Percentiles rank a stretch among this genome's conserved stretches.
Conservation (phyloP, 305 asterid species). For the Nicotiana rustica region DNA sequence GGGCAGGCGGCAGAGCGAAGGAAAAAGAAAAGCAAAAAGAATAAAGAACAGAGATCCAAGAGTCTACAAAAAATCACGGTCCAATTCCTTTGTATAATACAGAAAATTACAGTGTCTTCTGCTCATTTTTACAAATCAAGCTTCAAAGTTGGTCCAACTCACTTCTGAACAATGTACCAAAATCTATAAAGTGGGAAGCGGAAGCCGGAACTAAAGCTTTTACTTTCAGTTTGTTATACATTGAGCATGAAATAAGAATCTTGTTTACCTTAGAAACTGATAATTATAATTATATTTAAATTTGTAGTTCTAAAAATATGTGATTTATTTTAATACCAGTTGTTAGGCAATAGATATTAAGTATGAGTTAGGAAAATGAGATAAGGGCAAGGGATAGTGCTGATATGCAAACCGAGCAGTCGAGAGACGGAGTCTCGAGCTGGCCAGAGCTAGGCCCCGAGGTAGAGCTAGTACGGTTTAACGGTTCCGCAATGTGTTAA, state of each 20-base stretch:
- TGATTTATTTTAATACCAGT: too few species aligned
- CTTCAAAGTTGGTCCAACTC: neutral
- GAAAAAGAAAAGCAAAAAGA: neutral
- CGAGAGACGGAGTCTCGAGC: too few species aligned
- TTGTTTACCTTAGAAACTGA: too few species aligned
- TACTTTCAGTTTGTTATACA: neutral
- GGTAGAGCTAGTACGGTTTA: too few species aligned
- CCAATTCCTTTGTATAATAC: neutral
- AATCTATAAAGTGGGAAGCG: neutral
- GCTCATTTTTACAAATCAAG: neutral
- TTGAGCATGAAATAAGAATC: neutral
- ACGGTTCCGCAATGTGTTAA: too few species aligned
- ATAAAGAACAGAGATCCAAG: neutral
- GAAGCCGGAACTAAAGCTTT: neutral
- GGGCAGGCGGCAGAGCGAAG: neutral
- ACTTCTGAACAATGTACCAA: neutral
- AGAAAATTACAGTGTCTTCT: neutral
- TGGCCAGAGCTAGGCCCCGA: too few species aligned
- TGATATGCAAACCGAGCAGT: too few species aligned
- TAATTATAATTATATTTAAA: too few species aligned
- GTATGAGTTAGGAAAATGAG: too few species aligned
- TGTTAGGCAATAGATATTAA: too few species aligned
- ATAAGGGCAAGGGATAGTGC: too few species aligned
- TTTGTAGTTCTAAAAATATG: too few species aligned
- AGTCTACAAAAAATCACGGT: neutral